Conservation (phyloP, 306 rosid genomes). For the Malus domestica region DNA sequence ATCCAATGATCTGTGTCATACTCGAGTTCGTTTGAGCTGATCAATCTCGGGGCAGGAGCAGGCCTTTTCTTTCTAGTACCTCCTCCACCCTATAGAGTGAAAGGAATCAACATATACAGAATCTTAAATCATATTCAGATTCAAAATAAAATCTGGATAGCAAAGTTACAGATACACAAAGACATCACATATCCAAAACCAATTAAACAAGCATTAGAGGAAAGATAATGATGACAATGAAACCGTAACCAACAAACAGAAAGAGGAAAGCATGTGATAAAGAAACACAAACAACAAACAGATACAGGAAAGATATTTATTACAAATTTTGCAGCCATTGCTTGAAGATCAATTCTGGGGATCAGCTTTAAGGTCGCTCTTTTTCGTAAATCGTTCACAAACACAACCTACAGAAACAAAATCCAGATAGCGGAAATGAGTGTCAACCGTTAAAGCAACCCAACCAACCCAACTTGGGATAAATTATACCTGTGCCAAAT, state of each 20-base stretch:
- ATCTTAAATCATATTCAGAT: not conserved
- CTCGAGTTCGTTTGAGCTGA: slow-evolving; percentile 92
- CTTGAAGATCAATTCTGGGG: slow-evolving; percentile 84
- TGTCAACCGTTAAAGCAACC: slow-evolving; percentile 3
- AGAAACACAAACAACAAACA: not conserved
- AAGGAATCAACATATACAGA: slow-evolving; percentile 8
- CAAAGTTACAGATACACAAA: not conserved
- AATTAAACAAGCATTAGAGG: not conserved
- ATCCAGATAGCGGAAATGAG: slow-evolving; percentile 9
- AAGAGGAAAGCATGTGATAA: slow-evolving; percentile 4
- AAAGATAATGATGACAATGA: not conserved
- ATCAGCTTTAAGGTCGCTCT: slow-evolving; percentile 77
- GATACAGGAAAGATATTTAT: slow-evolving; percentile 7
- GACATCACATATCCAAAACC: not conserved
- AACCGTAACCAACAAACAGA: not conserved
- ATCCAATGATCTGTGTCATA: slow-evolving; percentile 23
- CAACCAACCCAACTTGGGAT: not conserved
- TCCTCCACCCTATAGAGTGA: slow-evolving; percentile 73
- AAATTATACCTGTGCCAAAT: slow-evolving; percentile 69
- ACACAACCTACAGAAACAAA: slow-evolving; percentile 53
- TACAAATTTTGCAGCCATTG: slow-evolving; percentile 90
- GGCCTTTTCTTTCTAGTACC: slow-evolving; percentile 43
- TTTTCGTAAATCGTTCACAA: slow-evolving; percentile 51
- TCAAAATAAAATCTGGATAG: not conserved
- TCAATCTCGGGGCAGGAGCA: slow-evolving; percentile 75